Percentiles rank a stretch among this genome's conserved stretches.
Evolutionary conservation across 345 rosid genomes (phyloP).

Genomic region (Iberis pinnata): DNA sequence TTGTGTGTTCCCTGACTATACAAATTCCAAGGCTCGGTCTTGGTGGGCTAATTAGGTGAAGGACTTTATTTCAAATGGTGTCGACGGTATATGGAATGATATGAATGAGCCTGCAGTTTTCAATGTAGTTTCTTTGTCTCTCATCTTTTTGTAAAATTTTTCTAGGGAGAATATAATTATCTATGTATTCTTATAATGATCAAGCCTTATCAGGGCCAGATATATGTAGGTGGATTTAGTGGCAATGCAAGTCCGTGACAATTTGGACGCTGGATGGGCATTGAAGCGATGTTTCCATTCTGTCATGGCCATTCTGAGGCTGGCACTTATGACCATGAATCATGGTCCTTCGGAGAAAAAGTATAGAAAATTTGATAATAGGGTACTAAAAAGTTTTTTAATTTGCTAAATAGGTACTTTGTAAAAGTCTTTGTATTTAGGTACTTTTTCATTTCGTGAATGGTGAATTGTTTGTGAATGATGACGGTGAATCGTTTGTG

Average conservation of each 20-base stretch:
- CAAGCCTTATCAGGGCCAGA: slow-evolving; percentile 95
- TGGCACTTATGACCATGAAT: slow-evolving; percentile 70
- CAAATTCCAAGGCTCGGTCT: slow-evolving; percentile 61
- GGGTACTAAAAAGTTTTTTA: too few relatives aligned
- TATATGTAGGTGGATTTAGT: slow-evolving; percentile 87
- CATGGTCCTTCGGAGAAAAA: slow-evolving; percentile 97
- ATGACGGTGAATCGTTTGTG: too few relatives aligned
- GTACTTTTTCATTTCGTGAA: too few relatives aligned
- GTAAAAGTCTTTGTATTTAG: too few relatives aligned
- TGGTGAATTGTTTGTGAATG: too few relatives aligned
- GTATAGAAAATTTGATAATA: too few relatives aligned
- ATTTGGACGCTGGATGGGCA: slow-evolving; percentile 92
- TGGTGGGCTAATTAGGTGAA: slow-evolving; percentile 88
- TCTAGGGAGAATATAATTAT: not conserved
- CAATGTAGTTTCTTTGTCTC: slow-evolving; percentile 42
- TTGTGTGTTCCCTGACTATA: slow-evolving; percentile 85
- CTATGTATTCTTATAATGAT: too few relatives aligned
- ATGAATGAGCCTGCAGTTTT: slow-evolving; percentile 94
- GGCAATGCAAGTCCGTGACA: slow-evolving; percentile 83
- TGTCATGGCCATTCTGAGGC: slow-evolving; percentile 81
- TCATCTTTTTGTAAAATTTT: slow-evolving; percentile 1
- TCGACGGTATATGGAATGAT: slow-evolving; percentile 97
- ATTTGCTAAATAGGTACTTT: too few relatives aligned
- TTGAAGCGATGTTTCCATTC: slow-evolving; percentile 91
- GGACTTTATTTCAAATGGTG: slow-evolving; percentile 70